Percentiles rank a stretch among this genome's conserved stretches.
Conservation (phyloP, 2,329 filamentous ascomycete species). For the Simplicillium sp. region DNA sequence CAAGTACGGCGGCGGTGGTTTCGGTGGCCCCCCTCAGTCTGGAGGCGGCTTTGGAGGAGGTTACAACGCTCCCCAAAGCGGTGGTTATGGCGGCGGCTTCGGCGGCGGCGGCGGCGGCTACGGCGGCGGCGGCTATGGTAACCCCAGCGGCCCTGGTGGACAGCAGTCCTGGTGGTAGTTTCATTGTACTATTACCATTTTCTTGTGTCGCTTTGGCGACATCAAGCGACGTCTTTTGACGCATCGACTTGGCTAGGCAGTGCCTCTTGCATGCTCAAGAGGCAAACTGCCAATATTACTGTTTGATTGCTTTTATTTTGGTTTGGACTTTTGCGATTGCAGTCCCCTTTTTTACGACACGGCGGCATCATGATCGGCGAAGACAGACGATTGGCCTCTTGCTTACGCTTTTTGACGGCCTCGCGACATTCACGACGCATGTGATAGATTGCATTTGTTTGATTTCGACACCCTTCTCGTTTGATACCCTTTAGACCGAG, state of each 20-base stretch:
- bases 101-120: slow-evolving; percentile 31
- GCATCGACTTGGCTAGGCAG: slow-evolving; percentile 12
- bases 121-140: slow-evolving; percentile 41
- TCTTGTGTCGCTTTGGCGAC: slow-evolving; percentile 9
- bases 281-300: slow-evolving; percentile 10
- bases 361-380: slow-evolving; percentile 31
- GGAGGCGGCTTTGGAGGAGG: slow-evolving; percentile 32
- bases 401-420: slow-evolving; percentile 20
- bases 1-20: slow-evolving; percentile 45
- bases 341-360: slow-evolving; percentile 19
- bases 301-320: slow-evolving; percentile 10
- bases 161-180: slow-evolving; percentile 61
- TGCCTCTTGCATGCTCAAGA: too few relatives aligned
- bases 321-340: slow-evolving; percentile 18
- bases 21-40: slow-evolving; percentile 16
- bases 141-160: slow-evolving; percentile 56
- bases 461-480: slow-evolving; percentile 31
- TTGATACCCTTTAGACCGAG: slow-evolving; percentile 36
- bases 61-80: slow-evolving; percentile 27
- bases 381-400: slow-evolving; percentile 21
- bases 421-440: slow-evolving; percentile 31
- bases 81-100: slow-evolving; percentile 24
- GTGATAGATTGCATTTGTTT: slow-evolving; percentile 35
- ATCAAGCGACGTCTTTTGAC: not conserved
- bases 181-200: slow-evolving; percentile 10